phyloP scores from a whole-genome alignment of 371 early-diverging fungal species.

The Mucor velutinosus region DNA sequence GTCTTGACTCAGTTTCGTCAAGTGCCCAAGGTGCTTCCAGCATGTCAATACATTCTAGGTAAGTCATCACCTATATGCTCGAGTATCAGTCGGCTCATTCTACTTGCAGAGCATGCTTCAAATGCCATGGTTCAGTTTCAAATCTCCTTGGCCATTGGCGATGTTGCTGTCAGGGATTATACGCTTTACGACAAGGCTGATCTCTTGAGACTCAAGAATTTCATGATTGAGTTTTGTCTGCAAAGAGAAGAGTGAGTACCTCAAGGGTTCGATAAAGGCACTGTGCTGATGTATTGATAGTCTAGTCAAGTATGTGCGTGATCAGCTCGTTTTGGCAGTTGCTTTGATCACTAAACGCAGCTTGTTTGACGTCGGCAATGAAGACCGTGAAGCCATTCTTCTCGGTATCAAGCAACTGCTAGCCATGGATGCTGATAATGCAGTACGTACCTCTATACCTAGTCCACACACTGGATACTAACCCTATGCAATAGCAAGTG shows the following conservation, averaged over 20 bases:
- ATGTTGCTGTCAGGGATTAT: slow-evolving; percentile 63
- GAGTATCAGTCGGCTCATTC: background rate
- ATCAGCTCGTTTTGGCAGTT: slow-evolving; percentile 47
- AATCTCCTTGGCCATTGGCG: slow-evolving; percentile 60
- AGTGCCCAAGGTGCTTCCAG: slow-evolving; percentile 62
- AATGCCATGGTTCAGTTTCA: slow-evolving; percentile 66
- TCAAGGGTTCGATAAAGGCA: background rate
- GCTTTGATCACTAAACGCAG: slow-evolving; percentile 71
- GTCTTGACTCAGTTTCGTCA: slow-evolving; percentile 61
- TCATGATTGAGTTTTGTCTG: slow-evolving; percentile 61
- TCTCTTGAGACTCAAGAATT: slow-evolving; percentile 54
- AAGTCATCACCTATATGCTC: background rate
- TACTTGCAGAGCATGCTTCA: slow-evolving; percentile 51
- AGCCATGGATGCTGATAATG: slow-evolving; percentile 42
- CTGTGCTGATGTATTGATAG: slow-evolving; percentile 20
- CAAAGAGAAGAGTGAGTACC: slow-evolving; percentile 38
- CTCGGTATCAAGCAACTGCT: slow-evolving; percentile 54
- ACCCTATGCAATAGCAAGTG: slow-evolving; percentile 29
- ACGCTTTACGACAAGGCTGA: slow-evolving; percentile 53
- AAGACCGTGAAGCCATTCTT: slow-evolving; percentile 59
- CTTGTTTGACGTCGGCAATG: slow-evolving; percentile 58
- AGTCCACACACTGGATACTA: background rate
- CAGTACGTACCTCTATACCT: slow-evolving; percentile 25
- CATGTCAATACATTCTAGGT: slow-evolving; percentile 69
- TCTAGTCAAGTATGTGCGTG: slow-evolving; percentile 49